A percentile compares a stretch with the other conserved stretches of the same genome.
phyloP scores from a whole-genome alignment of 345 rosid genomes.

The Citrus medica region DNA sequence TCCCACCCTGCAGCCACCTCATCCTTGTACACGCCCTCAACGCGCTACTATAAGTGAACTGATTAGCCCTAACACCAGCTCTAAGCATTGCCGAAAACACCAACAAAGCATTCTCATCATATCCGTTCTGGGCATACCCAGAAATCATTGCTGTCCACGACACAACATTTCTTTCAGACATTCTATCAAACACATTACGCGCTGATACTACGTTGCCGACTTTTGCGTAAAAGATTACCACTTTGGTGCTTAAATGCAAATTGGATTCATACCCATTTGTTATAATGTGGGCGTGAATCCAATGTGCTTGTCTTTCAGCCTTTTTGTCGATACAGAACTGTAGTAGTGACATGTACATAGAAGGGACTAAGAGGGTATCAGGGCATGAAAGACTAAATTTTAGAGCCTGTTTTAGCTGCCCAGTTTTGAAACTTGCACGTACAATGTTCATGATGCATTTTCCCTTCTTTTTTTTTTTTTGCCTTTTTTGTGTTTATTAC shows the following conservation, averaged over 20 bases:
- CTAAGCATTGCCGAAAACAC: slow-evolving; percentile 43
- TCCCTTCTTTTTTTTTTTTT: not conserved
- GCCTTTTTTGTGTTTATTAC: not conserved
- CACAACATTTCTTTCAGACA: slow-evolving; percentile 50
- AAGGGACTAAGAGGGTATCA: slow-evolving; percentile 1
- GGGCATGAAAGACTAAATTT: slow-evolving; percentile 6
- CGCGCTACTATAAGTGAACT: slow-evolving; percentile 49
- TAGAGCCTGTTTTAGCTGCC: not conserved
- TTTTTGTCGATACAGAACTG: slow-evolving; percentile 29
- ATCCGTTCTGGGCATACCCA: slow-evolving; percentile 36
- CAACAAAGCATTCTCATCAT: slow-evolving; percentile 28
- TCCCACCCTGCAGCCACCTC: slow-evolving; percentile 39
- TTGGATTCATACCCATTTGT: slow-evolving; percentile 38
- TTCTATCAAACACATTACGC: slow-evolving; percentile 52
- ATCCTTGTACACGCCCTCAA: slow-evolving; percentile 44
- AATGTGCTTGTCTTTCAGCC: slow-evolving; percentile 20
- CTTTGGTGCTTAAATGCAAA: slow-evolving; percentile 38
- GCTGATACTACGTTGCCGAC: slow-evolving; percentile 34
- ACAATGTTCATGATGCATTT: slow-evolving; percentile 4
- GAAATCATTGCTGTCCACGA: slow-evolving; percentile 74
- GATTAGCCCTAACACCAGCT: slow-evolving; percentile 44
- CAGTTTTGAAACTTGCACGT: not conserved
- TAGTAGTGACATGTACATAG: slow-evolving; percentile 30
- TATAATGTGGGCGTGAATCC: slow-evolving; percentile 42
- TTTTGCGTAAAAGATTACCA: slow-evolving; percentile 35